Conservation (phyloP, 805 yeast species). For the Barnettozyma sp. region DNA sequence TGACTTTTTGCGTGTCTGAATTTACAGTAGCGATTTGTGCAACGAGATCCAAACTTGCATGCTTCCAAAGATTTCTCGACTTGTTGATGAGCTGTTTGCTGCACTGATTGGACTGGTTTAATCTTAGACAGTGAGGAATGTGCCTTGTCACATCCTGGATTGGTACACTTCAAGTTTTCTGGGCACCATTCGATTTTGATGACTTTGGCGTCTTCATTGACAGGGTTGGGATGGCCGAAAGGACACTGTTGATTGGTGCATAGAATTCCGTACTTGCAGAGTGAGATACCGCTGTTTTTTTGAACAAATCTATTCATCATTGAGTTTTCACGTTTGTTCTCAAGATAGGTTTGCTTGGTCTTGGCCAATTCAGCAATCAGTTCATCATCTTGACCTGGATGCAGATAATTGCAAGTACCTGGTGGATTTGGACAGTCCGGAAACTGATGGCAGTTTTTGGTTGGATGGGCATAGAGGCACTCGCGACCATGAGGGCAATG, state of each 20-base stretch:
- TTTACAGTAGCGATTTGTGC: constrained; percentile 74
- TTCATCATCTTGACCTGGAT: constrained; percentile 78
- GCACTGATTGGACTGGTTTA: constrained; percentile 24
- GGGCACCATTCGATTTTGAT: constrained; percentile 70
- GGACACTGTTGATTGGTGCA: constrained; percentile 80
- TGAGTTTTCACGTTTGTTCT: constrained; percentile 29
- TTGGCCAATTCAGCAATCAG: constrained; percentile 62
- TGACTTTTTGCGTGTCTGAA: constrained; percentile 77
- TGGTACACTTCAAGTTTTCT: constrained; percentile 55
- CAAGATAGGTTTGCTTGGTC: constrained; percentile 45
- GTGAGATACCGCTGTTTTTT: constrained; percentile 42
- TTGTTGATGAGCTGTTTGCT: constrained; percentile 19
- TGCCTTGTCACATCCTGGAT: constrained; percentile 59
- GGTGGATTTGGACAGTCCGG: constrained; percentile 75
- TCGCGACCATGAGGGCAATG: constrained; percentile 55
- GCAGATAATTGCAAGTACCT: constrained; percentile 78
- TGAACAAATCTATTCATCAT: constrained; percentile 18
- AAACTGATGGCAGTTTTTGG: constrained; percentile 62
- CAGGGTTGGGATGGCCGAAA: constrained; percentile 89
- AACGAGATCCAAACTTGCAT: constrained; percentile 70
- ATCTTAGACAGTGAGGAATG: constrained; percentile 72
- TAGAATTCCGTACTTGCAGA: constrained; percentile 70
- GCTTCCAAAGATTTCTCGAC: constrained; percentile 60
- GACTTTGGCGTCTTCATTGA: constrained; percentile 67
- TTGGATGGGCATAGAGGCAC: constrained; percentile 77